phyloP scores from a whole-genome alignment of 495 filamentous ascomycete species.

The Pyrenopolyporus hunteri region DNA sequence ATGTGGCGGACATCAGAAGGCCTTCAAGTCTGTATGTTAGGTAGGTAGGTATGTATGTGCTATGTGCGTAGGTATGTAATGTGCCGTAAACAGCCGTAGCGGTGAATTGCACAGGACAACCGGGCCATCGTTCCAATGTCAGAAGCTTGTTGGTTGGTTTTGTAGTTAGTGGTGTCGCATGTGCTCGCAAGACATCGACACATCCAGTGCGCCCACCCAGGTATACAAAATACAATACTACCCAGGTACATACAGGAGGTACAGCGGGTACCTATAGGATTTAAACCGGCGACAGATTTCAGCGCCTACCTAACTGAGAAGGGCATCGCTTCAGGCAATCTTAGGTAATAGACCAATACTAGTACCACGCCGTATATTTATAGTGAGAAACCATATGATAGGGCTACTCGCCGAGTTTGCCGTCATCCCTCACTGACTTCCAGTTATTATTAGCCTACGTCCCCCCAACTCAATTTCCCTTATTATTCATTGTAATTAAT shows the following conservation, averaged over 20 bases:
- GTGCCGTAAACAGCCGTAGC: neutral
- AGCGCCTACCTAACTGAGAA: slow-evolving; percentile 14
- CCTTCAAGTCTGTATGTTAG: neutral
- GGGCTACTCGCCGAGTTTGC: neutral
- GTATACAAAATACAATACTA: neutral
- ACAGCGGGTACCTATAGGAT: neutral
- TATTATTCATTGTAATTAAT: no score
- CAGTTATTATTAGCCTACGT: neutral
- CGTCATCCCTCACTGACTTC: neutral
- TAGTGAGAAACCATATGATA: neutral
- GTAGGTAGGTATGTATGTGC: neutral
- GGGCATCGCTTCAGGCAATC: slow-evolving; percentile 3
- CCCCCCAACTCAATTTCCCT: neutral
- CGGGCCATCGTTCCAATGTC: slow-evolving; percentile 9
- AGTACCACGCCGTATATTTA: neutral
- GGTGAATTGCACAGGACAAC: slow-evolving; percentile 1
- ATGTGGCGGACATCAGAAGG: slow-evolving; percentile 29
- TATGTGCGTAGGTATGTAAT: no score
- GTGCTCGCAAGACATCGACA: slow-evolving; percentile 1
- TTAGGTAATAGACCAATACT: slow-evolving; percentile 24
- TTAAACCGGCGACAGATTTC: no score
- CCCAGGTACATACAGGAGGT: neutral
- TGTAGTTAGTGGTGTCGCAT: neutral
- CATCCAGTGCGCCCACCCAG: no score
- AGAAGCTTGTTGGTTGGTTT: slow-evolving; percentile 10